Percentiles rank a stretch among this genome's conserved stretches.
Evolutionary conservation across 2,329 filamentous ascomycete genomes (phyloP).

Genomic region (Onygenales sp.): DNA sequence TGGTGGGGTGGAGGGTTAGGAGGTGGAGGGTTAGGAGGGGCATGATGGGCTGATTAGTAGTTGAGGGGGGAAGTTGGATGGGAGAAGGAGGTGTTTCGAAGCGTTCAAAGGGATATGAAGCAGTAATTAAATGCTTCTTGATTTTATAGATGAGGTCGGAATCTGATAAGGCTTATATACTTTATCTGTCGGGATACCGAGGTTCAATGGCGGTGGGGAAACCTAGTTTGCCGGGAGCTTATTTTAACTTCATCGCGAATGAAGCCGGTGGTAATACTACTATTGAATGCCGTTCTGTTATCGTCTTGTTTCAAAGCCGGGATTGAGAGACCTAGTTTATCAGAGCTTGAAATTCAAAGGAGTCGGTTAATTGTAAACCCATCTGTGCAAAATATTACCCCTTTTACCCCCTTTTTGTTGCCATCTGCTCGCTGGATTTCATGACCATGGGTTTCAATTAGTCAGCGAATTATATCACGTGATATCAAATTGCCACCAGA

Average conservation of each 20-base stretch:
- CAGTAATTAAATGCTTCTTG: neutral
- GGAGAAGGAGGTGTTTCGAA: neutral
- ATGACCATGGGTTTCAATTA: too few relatives aligned
- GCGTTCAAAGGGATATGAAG: neutral
- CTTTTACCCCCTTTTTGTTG: too few relatives aligned
- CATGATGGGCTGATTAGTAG: constrained; percentile 14
- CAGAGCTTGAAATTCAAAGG: too few relatives aligned
- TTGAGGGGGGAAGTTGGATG: neutral
- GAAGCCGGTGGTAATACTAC: too few relatives aligned
- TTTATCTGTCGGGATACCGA: neutral
- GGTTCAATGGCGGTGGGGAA: neutral
- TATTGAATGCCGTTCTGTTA: too few relatives aligned
- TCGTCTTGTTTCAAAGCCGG: neutral
- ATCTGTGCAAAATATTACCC: too few relatives aligned
- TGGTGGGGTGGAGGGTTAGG: constrained; percentile 18
- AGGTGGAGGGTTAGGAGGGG: constrained; percentile 28
- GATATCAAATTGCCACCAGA: too few relatives aligned
- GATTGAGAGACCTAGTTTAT: neutral
- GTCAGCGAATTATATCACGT: too few relatives aligned
- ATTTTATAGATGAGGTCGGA: neutral
- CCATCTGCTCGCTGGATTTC: too few relatives aligned
- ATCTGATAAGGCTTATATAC: neutral
- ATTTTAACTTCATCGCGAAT: neutral
- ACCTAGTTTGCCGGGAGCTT: neutral
- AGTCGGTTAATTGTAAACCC: too few relatives aligned